Base-by-base conservation (phyloP, 805 yeast genomes). In the Starmerella apicola region DNA sequence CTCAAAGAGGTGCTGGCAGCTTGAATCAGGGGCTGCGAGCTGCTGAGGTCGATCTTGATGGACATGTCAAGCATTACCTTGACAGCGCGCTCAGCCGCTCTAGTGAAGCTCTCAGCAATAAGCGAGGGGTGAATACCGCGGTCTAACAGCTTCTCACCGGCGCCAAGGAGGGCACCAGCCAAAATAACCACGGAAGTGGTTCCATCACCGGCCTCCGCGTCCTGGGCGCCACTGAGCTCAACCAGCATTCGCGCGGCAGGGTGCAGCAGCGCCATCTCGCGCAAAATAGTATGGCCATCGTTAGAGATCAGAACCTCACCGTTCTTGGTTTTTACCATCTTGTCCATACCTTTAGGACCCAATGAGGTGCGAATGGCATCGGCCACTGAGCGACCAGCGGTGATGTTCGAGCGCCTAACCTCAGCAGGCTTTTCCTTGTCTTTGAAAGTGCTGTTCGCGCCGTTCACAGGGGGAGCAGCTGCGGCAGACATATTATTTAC, bases 311-410 rank as follows among this genome's bases (percentile, higher is more conserved):
- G 79, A 52, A 88, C 81, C 57, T 91, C 85, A 29, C 97, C 97
- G 43, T 72, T 73, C 37, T 86, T 79, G 16, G 97, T 86, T 63
- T 84, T 84, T 65, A 64, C 64, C 97, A 91, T 88, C 67, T 91
- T 91, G 62, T 91, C 99, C 98, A 91, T 91, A 45, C 99, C 99
- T 62, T 85, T 88, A 41, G 99, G 99, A 17, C 99, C 99, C 44
- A 91, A 67, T 13, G 97, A 80, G 5, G 96, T 86, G 61, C 95
- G 73, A 53, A 85, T 82, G 35, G 95, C 95, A 61, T 85, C 95
- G 3, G 94, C 85, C 20, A 85, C 95, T 5, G 95, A 94, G 53
- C 88, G 70, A 5, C 95, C 96, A 3, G 95, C 95, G 48, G 80
- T 68, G 50, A 86, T 84, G 58, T 85, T 85, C 39, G 86, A 74